Evolutionary conservation across 2,329 filamentous ascomycete species (phyloP), one percentile per base, ranked within the genome.

Genomic region (Xylariaceae sp.): DNA sequence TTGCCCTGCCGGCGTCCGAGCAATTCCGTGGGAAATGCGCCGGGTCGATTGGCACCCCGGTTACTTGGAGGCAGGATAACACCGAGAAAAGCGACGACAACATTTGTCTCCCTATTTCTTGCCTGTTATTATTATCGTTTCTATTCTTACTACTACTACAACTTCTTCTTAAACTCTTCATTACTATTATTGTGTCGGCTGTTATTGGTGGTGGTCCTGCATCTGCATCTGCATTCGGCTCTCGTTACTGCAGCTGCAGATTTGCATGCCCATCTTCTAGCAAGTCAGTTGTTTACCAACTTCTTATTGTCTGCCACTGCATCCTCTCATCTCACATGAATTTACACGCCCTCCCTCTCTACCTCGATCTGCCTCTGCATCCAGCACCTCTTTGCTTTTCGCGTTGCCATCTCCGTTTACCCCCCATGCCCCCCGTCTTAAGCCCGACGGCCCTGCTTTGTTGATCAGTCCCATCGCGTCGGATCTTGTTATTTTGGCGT

Each of bases 21-120:
- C 65, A 65, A 62, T 68, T 68, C 63, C 64, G 67, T 66, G 66
- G 65, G 70, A 65, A 62, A 72, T 72, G 70, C 69, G 70, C 66
- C 66, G 66, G 65, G 66, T 60, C 66, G 62, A 66, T 68, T 66
- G 64, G 64, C 66, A 64, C 68, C 55, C 64, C 64, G 66, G 67
- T 65, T 65, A 65, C 67, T 65, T 70, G 67, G 69, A 71, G 69
- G 68, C 66, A 66, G 69, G 70, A 71, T 70, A 69, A 68, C 55
- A 65, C 63, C 60, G 64, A 60, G 57, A 64, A 61, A 64, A 58
- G 63, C 61, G 58, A 61, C 60, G 62, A 63, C 64, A 65, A 62
- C 65, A 67, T 47, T 47, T 45, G 34, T 54, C 18, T 35, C 11
- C 18, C 49, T 35, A 45, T 45, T 45, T 44, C 30, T 48, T 53